Evolutionary conservation across 805 yeast species (phyloP).

Genomic region (Metschnikowia similis): DNA sequence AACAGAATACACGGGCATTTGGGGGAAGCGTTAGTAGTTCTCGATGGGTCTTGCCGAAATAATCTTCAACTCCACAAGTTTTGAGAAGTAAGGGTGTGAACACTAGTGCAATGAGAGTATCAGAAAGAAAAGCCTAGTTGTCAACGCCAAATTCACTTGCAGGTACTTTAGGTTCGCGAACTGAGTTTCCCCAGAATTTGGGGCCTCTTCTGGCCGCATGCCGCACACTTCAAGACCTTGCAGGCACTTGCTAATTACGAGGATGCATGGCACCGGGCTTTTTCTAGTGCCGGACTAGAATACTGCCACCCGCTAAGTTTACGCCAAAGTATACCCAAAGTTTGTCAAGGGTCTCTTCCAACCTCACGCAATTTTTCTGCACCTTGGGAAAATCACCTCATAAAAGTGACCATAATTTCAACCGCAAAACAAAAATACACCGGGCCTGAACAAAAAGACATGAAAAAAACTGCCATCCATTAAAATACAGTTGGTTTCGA

Average conservation of each 20-base stretch:
- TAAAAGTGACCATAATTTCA: not conserved
- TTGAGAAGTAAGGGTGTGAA: not conserved
- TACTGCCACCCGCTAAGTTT: not conserved
- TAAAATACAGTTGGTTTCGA: not conserved
- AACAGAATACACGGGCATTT: constrained; percentile 56
- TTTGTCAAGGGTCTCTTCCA: not conserved
- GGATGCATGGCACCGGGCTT: not conserved
- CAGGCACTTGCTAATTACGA: not conserved
- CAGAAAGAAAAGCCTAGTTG: not conserved
- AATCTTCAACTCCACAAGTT: not conserved
- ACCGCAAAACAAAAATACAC: not conserved
- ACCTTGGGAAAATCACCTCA: not conserved
- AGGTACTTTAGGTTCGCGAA: constrained; percentile 1
- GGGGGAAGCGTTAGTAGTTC: not conserved
- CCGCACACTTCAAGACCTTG: not conserved
- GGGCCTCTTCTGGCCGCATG: not conserved
- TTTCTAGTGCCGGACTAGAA: not conserved
- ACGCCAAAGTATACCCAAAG: not conserved
- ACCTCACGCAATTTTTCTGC: constrained; percentile 4
- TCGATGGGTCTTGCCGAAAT: not conserved
- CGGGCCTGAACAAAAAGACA: not conserved
- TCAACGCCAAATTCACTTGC: constrained; percentile 1
- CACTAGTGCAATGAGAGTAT: not conserved
- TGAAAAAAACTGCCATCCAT: not conserved
- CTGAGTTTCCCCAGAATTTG: constrained; percentile 5